Conservation (phyloP, 371 early-diverging fungal genomes). For the Phascolomyces articulosus region DNA sequence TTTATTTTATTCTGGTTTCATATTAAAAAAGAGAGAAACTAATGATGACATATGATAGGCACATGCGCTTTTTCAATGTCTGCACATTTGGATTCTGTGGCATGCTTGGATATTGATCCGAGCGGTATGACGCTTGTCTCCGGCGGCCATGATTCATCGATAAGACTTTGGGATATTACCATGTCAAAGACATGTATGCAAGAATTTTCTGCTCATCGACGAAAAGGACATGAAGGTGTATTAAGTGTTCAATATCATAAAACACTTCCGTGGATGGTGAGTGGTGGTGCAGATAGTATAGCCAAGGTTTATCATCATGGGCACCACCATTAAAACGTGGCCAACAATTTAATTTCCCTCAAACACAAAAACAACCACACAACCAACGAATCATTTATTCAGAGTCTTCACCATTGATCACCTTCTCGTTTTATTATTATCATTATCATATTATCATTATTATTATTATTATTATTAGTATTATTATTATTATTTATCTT, state of each 20-base stretch:
- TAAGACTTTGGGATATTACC: slow-evolving; percentile 81
- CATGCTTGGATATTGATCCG: slow-evolving; percentile 72
- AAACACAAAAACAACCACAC: background rate
- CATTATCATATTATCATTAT: too few relatives aligned
- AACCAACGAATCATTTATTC: too few relatives aligned
- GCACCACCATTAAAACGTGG: slow-evolving; percentile 20
- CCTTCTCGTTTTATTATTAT: too few relatives aligned
- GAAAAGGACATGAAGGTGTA: slow-evolving; percentile 82
- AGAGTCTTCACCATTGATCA: too few relatives aligned
- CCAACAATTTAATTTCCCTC: background rate
- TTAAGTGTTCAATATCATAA: slow-evolving; percentile 70
- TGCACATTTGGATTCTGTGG: slow-evolving; percentile 72
- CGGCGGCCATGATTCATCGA: slow-evolving; percentile 84
- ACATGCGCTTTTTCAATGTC: slow-evolving; percentile 64
- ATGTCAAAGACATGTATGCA: slow-evolving; percentile 70
- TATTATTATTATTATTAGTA: too few relatives aligned
- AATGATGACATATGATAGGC: slow-evolving; percentile 36
- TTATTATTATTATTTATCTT: too few relatives aligned
- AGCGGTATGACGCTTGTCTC: slow-evolving; percentile 72
- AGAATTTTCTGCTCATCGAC: slow-evolving; percentile 78
- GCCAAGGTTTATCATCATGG: slow-evolving; percentile 64
- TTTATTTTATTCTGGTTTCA: background rate
- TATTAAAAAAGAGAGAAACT: background rate
- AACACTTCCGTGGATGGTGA: slow-evolving; percentile 66
- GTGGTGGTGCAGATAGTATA: slow-evolving; percentile 80